These are phyloP conservation scores for Amanita molliuscula DNA, from an alignment of 768 basidiomycete species.

Conservation along the genomic window DNA sequence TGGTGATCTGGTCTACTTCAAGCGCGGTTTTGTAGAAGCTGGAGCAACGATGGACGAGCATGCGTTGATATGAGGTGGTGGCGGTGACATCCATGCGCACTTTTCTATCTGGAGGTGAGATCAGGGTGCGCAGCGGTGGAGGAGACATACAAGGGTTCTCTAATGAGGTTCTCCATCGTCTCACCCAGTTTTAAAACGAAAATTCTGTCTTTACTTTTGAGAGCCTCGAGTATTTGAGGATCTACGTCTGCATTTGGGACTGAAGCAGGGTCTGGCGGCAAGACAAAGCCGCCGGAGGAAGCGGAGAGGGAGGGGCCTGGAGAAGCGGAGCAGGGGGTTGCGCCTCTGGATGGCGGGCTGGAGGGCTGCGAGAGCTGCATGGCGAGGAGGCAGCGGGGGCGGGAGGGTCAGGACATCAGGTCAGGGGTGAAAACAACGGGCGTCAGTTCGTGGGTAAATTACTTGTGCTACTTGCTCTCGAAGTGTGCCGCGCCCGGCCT, in stretches of 20 bases:
- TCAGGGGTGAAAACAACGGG: constrained; percentile 11
- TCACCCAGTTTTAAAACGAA: constrained; percentile 87
- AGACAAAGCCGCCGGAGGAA: constrained; percentile 8
- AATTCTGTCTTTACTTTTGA: constrained; percentile 79
- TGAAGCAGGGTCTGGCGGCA: constrained; percentile 13
- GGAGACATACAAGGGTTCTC: constrained; percentile 1
- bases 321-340: constrained; percentile 11
- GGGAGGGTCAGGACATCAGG: constrained; percentile 18
- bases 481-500: constrained; percentile 13
- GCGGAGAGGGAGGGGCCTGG: constrained; percentile 9
- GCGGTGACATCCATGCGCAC: constrained; percentile 57
- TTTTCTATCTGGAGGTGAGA: constrained; percentile 23
- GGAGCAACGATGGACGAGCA: constrained; percentile 80
- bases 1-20: constrained; percentile 56
- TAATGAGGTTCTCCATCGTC: constrained; percentile 68
- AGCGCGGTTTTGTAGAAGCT: constrained; percentile 69
- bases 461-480: neutral
- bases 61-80: constrained; percentile 71
- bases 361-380: constrained; percentile 7
- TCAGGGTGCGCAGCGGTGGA: neutral
- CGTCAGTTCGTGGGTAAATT: constrained; percentile 26
- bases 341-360: constrained; percentile 9
- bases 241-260: constrained; percentile 42
- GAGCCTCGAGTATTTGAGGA: constrained; percentile 75
- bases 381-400: constrained; percentile 2